Conservation (phyloP, 345 rosid species). For the Pistacia integerrima region DNA sequence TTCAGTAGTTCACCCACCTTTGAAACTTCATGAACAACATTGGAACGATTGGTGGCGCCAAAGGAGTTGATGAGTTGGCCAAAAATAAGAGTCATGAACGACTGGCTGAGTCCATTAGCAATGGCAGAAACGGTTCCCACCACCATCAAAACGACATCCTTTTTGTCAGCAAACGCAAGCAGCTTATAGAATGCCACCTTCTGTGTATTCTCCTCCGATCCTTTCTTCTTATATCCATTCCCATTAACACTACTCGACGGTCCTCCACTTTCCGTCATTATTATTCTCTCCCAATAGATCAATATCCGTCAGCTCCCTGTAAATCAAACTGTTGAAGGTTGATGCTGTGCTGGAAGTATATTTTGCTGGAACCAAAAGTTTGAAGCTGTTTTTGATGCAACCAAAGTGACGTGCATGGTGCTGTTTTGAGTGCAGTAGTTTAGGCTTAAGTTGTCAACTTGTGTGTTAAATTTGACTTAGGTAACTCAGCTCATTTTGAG, state of each 20-base stretch:
- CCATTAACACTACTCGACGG: no score
- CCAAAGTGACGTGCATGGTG: no score
- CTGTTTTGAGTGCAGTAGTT: no score
- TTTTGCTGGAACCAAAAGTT: no score
- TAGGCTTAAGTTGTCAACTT: no score
- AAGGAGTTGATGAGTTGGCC: conserved; percentile 68
- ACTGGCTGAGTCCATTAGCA: conserved; percentile 58
- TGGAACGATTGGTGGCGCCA: conserved; percentile 39
- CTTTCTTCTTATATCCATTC: not conserved
- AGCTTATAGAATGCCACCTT: conserved; percentile 59
- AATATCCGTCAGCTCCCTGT: not conserved
- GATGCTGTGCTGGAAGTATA: no score
- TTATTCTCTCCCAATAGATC: no score
- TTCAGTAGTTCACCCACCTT: conserved; percentile 41
- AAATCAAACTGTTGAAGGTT: no score
- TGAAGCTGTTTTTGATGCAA: no score
- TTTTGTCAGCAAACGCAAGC: conserved; percentile 57
- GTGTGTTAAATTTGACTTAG: no score
- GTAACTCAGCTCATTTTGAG: no score
- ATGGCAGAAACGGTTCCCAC: conserved; percentile 43
- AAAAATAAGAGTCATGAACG: conserved; percentile 54
- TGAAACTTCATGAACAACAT: conserved; percentile 44
- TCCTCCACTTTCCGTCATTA: no score
- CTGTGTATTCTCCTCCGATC: conserved; percentile 1
- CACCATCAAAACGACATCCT: conserved; percentile 47